A percentile compares a stretch with the other conserved stretches of the same genome.
These are phyloP conservation scores for Thermoascus crustaceus DNA, from an alignment of 2,329 filamentous ascomycete species.

Conservation along the genomic window DNA sequence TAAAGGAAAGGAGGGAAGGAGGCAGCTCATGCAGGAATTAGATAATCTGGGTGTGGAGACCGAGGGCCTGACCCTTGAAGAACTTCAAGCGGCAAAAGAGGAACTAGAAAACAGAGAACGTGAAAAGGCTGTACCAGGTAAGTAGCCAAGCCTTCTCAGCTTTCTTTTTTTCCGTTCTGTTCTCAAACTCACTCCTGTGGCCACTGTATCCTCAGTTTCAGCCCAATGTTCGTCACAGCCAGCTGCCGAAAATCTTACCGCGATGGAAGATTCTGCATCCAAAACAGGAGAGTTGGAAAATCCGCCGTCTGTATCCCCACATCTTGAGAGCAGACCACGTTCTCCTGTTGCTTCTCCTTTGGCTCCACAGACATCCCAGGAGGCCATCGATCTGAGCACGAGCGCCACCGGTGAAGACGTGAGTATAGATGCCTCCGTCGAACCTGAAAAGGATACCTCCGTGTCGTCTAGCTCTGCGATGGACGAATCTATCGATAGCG, in stretches of 20 bases:
- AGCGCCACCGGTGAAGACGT: constrained; percentile 8
- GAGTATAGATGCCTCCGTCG: constrained; percentile 6
- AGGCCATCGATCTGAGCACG: constrained; percentile 8
- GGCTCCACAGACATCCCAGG: constrained; percentile 7
- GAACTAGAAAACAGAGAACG: constrained; percentile 14
- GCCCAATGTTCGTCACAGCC: neutral
- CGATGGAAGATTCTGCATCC: neutral
- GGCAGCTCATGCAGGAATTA: constrained; percentile 41
- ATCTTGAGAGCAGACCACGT: neutral
- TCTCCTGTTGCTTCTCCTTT: constrained; percentile 1
- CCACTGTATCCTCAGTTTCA: constrained; percentile 1
- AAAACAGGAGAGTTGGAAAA: neutral
- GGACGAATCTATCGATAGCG: constrained; percentile 30
- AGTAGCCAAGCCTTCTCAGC: neutral
- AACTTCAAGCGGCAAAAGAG: constrained; percentile 31
- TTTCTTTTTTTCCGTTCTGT: neutral
- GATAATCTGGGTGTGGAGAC: constrained; percentile 41
- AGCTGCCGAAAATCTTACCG: neutral
- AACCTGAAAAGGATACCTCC: constrained; percentile 9
- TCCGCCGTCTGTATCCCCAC: neutral
- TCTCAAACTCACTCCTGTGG: constrained; percentile 4
- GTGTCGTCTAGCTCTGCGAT: constrained; percentile 28
- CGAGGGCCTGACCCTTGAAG: constrained; percentile 37
- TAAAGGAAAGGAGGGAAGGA: constrained; percentile 34
- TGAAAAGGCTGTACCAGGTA: constrained; percentile 9